phyloP scores from a whole-genome alignment of 108 stramenopile genomes.

The Skeletonema potamos region DNA sequence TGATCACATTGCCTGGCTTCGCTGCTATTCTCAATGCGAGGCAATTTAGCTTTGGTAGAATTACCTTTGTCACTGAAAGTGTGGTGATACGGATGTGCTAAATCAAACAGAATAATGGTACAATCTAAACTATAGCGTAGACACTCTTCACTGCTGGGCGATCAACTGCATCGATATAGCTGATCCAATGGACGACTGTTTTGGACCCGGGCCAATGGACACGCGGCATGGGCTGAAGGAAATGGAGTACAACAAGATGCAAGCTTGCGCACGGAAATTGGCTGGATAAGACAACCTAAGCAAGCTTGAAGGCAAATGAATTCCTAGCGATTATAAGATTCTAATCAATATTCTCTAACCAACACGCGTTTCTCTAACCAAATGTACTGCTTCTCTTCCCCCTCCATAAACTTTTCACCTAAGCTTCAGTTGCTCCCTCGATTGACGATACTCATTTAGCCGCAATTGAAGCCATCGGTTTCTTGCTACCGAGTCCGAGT shows the following conservation, averaged over 20 bases:
- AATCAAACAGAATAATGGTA: neutral
- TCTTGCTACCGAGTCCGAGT: no score
- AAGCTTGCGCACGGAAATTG: neutral
- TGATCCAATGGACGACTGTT: neutral
- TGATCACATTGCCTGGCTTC: neutral
- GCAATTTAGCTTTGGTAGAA: neutral
- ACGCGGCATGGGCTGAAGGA: neutral
- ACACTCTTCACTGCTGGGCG: neutral
- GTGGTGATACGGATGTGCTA: neutral
- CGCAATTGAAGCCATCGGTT: no score
- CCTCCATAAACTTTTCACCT: no score
- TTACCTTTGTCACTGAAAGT: neutral
- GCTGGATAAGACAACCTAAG: neutral
- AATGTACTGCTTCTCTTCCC: no score
- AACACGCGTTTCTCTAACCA: no score
- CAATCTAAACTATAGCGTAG: neutral
- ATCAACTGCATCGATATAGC: neutral
- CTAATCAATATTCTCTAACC: no score
- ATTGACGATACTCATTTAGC: no score
- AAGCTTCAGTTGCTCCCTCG: no score
- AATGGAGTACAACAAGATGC: neutral
- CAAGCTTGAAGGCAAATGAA: no score
- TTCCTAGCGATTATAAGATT: no score
- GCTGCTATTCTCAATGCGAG: neutral
- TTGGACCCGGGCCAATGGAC: neutral